Evolutionary conservation across 352 stramenopile species (phyloP), one percentile per base, ranked within the genome.

Genomic region (Pythium pyrilobum): DNA sequence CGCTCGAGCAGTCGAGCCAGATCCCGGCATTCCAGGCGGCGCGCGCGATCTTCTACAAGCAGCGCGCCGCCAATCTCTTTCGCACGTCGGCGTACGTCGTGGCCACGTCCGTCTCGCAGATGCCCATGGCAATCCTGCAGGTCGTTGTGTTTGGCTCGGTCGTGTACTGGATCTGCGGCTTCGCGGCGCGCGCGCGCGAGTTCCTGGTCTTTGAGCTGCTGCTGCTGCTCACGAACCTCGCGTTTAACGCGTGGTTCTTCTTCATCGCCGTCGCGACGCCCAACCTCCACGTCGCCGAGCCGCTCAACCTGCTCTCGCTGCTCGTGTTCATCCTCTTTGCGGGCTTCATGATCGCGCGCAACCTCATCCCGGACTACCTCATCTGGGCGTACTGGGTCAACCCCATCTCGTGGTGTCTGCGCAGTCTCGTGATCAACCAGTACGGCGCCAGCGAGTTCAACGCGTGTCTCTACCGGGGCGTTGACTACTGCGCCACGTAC

Each of bases 91-190:
- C 80, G 9, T 97, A 89, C 55, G 75, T 95, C 25, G 53, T 96
- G 25, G 77, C 73, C 1, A 64, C 56, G 24, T 77, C 70, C 13
- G 31, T 81, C 12, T 69, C 69, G 25, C 63, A 81, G 42, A 64
- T 87, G 40, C 69, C 81, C 59, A 64, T 89, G 54, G 59, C 66
- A 62, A 25, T 86, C 16, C 52, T 81, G 33, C 85, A 96, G 62
- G 77, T 73, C 24, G 52, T 93, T 18, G 57, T 93, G 16, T 96
- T 96, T 69, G 87, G 84, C 10, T 91, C 78, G n/a, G 61, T 94
- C 37, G 66, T 96, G 11, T 96, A 96, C 59, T 96, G 81, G 72
- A 75, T 95, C 61, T 69, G 87, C 34, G 85, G 86, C 16, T 78
- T 96, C 34, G 74, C 74, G 12, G 49, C 44, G 4, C 66, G 76